Conservation (phyloP, 805 yeast species). For the Kazachstania kunashirensis region DNA sequence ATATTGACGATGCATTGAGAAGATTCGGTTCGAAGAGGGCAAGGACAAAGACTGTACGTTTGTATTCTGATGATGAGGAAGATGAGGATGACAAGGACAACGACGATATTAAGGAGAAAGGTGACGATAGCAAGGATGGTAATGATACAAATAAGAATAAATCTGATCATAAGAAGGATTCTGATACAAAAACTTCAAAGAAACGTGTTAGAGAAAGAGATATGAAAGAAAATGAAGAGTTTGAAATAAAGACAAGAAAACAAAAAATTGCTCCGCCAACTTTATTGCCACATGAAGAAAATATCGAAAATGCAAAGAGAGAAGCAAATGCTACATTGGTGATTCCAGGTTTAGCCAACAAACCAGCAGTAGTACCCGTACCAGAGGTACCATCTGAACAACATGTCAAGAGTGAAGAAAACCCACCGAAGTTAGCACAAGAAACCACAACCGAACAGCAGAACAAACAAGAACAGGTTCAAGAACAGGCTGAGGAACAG, state of each 20-base stretch:
- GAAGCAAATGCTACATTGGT: constrained; percentile 27
- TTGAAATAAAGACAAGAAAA: constrained; percentile 14
- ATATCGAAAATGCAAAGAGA: constrained; percentile 24
- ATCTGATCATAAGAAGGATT: background rate
- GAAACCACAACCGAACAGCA: background rate
- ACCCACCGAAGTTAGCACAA: no score
- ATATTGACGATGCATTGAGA: constrained; percentile 31
- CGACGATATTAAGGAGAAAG: constrained; percentile 3
- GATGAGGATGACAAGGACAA: constrained; percentile 13
- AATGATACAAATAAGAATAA: background rate
- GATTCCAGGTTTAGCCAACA: constrained; percentile 21
- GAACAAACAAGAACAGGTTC: background rate
- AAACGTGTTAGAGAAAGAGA: constrained; percentile 7
- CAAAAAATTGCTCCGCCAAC: constrained; percentile 29
- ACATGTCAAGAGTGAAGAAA: no score
- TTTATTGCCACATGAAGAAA: constrained; percentile 24
- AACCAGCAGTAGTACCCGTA: background rate
- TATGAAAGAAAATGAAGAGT: constrained; percentile 6
- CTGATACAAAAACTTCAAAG: background rate
- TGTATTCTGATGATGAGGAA: constrained; percentile 25
- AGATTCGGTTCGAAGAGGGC: constrained; percentile 30
- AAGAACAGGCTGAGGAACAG: background rate
- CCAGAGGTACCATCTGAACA: no score
- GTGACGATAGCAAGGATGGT: constrained; percentile 2
- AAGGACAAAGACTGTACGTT: constrained; percentile 23